Evolutionary conservation across 306 rosid species (phyloP).

Genomic region (Medicago arabica): DNA sequence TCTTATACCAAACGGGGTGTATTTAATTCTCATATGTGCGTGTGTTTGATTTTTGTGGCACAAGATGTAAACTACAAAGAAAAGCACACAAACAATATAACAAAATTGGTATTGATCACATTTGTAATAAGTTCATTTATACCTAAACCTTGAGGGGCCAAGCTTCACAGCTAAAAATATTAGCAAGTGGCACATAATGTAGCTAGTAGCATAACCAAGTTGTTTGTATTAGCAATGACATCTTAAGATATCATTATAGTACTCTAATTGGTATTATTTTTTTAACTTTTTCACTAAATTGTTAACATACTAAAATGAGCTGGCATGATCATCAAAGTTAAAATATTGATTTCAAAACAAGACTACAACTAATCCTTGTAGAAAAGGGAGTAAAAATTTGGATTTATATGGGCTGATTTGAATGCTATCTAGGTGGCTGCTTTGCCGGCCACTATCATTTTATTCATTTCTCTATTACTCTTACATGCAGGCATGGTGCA

Average conservation of each 20-base stretch:
- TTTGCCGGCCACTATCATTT: conserved; percentile 48
- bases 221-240: conserved; percentile 22
- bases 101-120: not conserved
- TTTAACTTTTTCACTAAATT: not conserved
- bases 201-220: conserved; percentile 2
- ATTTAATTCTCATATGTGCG: not conserved
- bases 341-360: conserved; percentile 36
- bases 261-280: conserved; percentile 1
- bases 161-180: conserved; percentile 9
- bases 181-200: conserved; percentile 32
- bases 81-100: conserved; percentile 15
- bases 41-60: not conserved
- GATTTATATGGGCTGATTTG: conserved; percentile 16
- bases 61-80: not conserved
- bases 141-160: conserved; percentile 13
- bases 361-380: conserved; percentile 26
- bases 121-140: conserved; percentile 36
- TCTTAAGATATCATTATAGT: not conserved
- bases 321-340: not conserved
- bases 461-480: conserved; percentile 38
- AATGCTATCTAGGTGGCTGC: conserved; percentile 38
- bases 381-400: conserved; percentile 15
- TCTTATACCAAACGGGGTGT: conserved; percentile 14
- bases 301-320: conserved; percentile 1
- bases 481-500: conserved; percentile 16